A percentile compares a stretch with the other conserved stretches of the same genome.
Evolutionary conservation across 495 filamentous ascomycete species (phyloP).

Genomic region (Staphylotrichum tortipilum): DNA sequence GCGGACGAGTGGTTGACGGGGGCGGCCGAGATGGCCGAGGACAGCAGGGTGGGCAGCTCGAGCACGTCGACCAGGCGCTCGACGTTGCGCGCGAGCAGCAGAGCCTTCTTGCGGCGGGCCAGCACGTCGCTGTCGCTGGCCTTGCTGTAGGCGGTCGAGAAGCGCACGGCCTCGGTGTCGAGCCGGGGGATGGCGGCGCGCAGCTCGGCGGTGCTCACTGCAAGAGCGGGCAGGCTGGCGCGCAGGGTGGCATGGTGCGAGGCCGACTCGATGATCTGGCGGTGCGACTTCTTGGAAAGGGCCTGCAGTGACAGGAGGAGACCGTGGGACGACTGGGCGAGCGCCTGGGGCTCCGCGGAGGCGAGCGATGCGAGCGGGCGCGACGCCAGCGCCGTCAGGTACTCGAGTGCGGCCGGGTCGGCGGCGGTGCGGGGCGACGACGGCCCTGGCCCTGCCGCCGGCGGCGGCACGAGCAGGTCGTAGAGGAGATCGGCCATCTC

Average conservation of each 20-base stretch:
- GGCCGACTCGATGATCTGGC: constrained; percentile 72
- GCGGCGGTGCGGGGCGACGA: constrained; percentile 19
- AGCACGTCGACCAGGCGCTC: constrained; percentile 86
- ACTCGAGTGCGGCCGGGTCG: constrained; percentile 69
- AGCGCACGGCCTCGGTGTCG: constrained; percentile 67
- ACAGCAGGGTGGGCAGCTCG: constrained; percentile 79
- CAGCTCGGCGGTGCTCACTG: constrained; percentile 53
- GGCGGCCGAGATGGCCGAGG: constrained; percentile 43
- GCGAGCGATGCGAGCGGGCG: constrained; percentile 66
- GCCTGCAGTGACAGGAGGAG: constrained; percentile 80
- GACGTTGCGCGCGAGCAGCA: constrained; percentile 81
- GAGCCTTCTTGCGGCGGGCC: constrained; percentile 66
- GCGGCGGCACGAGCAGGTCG: constrained; percentile 20
- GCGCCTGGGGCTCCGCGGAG: constrained; percentile 66
- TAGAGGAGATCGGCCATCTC: constrained; percentile 30
- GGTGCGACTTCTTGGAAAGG: constrained; percentile 86
- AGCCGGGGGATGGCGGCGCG: constrained; percentile 66
- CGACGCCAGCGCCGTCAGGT: constrained; percentile 72
- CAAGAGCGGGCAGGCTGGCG: constrained; percentile 57
- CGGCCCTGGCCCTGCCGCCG: no score
- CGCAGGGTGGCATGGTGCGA: constrained; percentile 65
- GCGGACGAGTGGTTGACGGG: constrained; percentile 74
- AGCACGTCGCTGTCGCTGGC: constrained; percentile 60
- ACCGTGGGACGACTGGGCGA: constrained; percentile 72
- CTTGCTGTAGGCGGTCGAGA: constrained; percentile 76